Conservation (phyloP, 2,329 filamentous ascomycete genomes). For the Neonectria ditissima region DNA sequence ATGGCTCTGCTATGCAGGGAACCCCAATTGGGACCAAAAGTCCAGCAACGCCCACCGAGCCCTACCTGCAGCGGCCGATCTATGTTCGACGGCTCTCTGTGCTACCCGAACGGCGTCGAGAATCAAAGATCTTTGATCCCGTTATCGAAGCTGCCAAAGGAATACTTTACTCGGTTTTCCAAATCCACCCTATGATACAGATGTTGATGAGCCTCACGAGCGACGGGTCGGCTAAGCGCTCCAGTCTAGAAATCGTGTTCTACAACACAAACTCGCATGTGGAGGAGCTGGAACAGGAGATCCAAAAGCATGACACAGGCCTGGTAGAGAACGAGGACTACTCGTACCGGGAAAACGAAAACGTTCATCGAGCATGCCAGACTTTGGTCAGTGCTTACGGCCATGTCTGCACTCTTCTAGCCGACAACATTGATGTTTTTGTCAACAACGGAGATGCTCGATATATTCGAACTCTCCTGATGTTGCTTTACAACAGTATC, state of each 20-base stretch:
- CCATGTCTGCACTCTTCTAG: constrained; percentile 71
- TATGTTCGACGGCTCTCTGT: constrained; percentile 74
- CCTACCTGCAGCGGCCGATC: constrained; percentile 67
- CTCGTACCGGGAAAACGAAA: constrained; percentile 68
- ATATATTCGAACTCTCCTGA: constrained; percentile 73
- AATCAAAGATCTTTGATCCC: constrained; percentile 71
- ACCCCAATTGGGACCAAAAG: constrained; percentile 59
- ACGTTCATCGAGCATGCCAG: constrained; percentile 71
- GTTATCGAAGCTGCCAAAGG: constrained; percentile 74
- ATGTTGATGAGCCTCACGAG: constrained; percentile 72
- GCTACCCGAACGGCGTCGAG: constrained; percentile 71
- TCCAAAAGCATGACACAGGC: constrained; percentile 69
- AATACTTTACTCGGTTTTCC: constrained; percentile 74
- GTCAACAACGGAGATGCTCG: constrained; percentile 74
- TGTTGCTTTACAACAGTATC: constrained; percentile 74
- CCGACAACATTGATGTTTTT: constrained; percentile 72
- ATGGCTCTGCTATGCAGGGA: constrained; percentile 76
- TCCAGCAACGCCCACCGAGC: constrained; percentile 70
- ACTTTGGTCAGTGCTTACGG: constrained; percentile 74
- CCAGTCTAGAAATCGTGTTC: constrained; percentile 74
- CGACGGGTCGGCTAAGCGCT: constrained; percentile 70
- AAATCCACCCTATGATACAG: constrained; percentile 76
- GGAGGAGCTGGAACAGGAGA: constrained; percentile 73
- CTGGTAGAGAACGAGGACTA: constrained; percentile 61
- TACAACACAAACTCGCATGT: constrained; percentile 76